These are phyloP conservation scores for Yarrowia sp. DNA, from an alignment of 805 yeast species.

Conservation along the genomic window DNA sequence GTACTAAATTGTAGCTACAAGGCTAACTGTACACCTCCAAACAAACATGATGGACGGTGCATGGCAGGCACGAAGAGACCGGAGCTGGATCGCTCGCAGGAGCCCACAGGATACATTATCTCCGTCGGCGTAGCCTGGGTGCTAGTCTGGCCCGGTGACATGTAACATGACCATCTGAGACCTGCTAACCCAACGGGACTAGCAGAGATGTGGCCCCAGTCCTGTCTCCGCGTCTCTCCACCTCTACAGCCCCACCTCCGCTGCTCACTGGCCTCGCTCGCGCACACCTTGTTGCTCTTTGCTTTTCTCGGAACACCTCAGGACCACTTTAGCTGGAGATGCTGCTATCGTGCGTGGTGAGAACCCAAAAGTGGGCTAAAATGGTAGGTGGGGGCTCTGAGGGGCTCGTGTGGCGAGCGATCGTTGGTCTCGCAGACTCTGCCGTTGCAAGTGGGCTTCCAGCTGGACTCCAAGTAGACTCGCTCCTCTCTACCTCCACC, in stretches of 20 bases:
- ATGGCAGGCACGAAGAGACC: not conserved
- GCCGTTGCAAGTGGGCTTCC: no score
- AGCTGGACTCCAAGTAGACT: no score
- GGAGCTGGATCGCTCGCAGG: no score
- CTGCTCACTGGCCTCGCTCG: not conserved
- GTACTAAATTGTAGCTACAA: slow-evolving; percentile 1
- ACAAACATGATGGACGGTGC: slow-evolving; percentile 13
- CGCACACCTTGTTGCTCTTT: slow-evolving; percentile 14
- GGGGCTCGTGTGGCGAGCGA: no score
- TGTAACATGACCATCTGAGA: no score
- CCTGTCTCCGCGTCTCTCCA: no score
- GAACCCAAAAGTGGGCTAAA: slow-evolving; percentile 6
- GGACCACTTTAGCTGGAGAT: not conserved
- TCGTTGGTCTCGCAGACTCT: no score
- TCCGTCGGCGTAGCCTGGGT: not conserved
- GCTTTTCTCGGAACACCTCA: slow-evolving; percentile 18
- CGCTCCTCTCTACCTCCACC: no score
- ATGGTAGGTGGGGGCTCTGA: not conserved
- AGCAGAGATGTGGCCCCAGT: no score
- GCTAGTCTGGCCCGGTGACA: no score
- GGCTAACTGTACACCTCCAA: not conserved
- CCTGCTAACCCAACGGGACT: no score
- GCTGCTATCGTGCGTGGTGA: slow-evolving; percentile 17
- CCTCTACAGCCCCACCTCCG: no score
- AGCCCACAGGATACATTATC: not conserved